Percentiles rank a stretch among this genome's conserved stretches.
These are phyloP conservation scores for Lasiosphaeris hirsuta DNA, from an alignment of 495 filamentous ascomycete species.

Conservation along the genomic window DNA sequence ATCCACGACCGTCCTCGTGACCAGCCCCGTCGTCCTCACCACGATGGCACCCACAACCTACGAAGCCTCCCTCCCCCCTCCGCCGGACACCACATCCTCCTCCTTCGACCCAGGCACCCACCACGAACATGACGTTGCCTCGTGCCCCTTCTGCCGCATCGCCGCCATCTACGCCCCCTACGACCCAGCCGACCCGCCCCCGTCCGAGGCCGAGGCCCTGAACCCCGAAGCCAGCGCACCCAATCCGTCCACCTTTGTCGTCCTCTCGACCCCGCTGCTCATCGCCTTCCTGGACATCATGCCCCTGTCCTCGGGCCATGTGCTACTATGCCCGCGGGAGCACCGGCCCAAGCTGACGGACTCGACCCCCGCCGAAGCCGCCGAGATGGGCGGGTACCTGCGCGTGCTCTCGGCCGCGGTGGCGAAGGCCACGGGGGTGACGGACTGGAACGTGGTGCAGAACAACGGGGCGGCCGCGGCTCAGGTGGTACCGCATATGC, in stretches of 20 bases:
- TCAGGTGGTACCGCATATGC: conserved; percentile 86
- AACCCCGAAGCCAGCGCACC: conserved; percentile 32
- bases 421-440: conserved; percentile 57
- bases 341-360: conserved; percentile 74
- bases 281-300: conserved; percentile 89
- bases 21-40: not conserved
- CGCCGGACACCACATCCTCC: conserved; percentile 1
- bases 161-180: conserved; percentile 44
- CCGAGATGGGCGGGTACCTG: conserved; percentile 67
- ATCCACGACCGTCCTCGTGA: not conserved
- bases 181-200: conserved; percentile 36
- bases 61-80: conserved; percentile 7
- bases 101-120: conserved; percentile 3
- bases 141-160: conserved; percentile 69
- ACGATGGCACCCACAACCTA: not conserved
- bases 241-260: conserved; percentile 55
- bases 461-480: conserved; percentile 89
- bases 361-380: conserved; percentile 50
- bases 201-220: conserved; percentile 27
- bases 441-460: conserved; percentile 89
- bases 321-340: conserved; percentile 67
- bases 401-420: conserved; percentile 71
- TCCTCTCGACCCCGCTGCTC: conserved; percentile 68
- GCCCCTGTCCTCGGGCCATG: conserved; percentile 74
- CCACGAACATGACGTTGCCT: conserved; percentile 2